A percentile compares a stretch with the other conserved stretches of the same genome.
Conservation (phyloP, 192 early-diverging fungal genomes). For the Coemansia sp. region DNA sequence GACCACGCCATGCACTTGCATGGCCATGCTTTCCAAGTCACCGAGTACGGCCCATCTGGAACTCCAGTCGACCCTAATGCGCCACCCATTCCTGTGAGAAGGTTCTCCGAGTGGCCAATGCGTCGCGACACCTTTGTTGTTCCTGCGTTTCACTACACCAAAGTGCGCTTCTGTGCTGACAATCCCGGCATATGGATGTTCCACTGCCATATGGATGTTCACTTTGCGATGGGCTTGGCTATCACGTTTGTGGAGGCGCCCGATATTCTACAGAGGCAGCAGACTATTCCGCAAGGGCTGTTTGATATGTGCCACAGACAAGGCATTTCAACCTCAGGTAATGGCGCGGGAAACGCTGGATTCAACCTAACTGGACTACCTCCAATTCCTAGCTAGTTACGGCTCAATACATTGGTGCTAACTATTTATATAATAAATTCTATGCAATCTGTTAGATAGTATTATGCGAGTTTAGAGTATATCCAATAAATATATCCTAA, state of each 20-base stretch:
- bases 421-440: background rate
- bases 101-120: conserved; percentile 62
- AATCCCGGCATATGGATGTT: conserved; percentile 83
- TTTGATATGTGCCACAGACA: conserved; percentile 60
- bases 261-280: conserved; percentile 50
- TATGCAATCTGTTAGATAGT: too few species aligned
- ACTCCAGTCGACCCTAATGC: conserved; percentile 16
- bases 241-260: conserved; percentile 71
- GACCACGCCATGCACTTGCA: conserved; percentile 81
- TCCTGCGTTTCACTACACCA: conserved; percentile 56
- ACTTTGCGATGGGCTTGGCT: conserved; percentile 68
- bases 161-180: conserved; percentile 69
- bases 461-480: too few species aligned
- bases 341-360: conserved; percentile 67
- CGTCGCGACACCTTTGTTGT: conserved; percentile 64
- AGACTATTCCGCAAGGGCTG: conserved; percentile 53
- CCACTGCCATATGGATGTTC: conserved; percentile 68
- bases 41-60: conserved; percentile 54
- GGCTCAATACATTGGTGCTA: background rate
- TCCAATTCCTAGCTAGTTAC: background rate
- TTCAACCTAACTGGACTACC: conserved; percentile 61
- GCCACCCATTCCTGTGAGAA: conserved; percentile 63
- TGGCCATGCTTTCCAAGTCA: conserved; percentile 75
- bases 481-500: too few species aligned
- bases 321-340: conserved; percentile 59